Percentiles rank a stretch among this genome's conserved stretches.
Evolutionary conservation across 108 stramenopile species (phyloP).

Genomic region (Halocafeteria seosinensis): DNA sequence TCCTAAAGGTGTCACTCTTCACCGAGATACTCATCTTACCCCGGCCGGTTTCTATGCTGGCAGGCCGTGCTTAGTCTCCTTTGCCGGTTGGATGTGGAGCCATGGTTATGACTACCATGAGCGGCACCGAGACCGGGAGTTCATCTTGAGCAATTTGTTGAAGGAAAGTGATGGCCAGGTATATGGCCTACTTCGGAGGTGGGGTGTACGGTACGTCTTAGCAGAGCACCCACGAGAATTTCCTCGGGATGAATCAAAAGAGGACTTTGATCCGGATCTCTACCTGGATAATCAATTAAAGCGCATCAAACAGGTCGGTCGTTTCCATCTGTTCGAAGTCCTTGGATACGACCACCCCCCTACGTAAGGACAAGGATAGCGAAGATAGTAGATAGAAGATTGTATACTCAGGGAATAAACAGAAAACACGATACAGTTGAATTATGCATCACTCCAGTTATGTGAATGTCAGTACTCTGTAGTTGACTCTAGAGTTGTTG

Average conservation of each 20-base stretch:
- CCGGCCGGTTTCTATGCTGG: neutral
- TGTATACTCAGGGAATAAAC: too few species aligned
- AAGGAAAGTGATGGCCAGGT: neutral
- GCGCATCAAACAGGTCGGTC: neutral
- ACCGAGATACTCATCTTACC: neutral
- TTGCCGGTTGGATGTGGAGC: slow-evolving; percentile 1
- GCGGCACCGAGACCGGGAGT: neutral
- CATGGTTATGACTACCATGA: slow-evolving; percentile 5
- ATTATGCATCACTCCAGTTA: too few species aligned
- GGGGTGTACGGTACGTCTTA: neutral
- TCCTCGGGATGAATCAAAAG: neutral
- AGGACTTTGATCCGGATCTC: neutral
- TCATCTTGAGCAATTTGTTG: neutral
- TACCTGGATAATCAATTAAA: neutral
- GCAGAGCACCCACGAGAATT: neutral
- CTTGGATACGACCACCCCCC: neutral
- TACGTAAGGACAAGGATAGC: neutral
- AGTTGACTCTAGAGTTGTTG: too few species aligned
- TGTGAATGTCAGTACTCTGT: too few species aligned
- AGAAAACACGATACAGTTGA: too few species aligned
- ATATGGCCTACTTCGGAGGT: neutral
- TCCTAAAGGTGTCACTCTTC: neutral
- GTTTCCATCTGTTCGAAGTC: slow-evolving; percentile 1
- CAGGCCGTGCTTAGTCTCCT: neutral
- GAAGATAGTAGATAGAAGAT: too few species aligned